Evolutionary conservation across 2,329 filamentous ascomycete genomes (phyloP).

Genomic region (Pseudogymnoascus sp.): DNA sequence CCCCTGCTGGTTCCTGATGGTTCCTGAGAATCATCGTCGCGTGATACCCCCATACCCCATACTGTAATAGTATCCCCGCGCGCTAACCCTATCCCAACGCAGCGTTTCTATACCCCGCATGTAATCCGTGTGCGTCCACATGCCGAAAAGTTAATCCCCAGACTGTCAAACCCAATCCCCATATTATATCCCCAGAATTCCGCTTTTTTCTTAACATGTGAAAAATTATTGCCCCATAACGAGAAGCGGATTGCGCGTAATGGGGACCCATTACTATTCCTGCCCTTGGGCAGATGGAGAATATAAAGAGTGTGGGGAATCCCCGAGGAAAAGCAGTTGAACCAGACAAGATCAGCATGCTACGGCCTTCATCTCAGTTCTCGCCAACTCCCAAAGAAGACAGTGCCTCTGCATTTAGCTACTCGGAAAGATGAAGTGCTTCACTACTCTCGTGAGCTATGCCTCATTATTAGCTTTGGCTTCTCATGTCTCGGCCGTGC

Average conservation of each 20-base stretch:
- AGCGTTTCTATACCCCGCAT: neutral
- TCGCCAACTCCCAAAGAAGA: neutral
- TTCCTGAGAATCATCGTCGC: neutral
- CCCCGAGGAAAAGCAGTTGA: neutral
- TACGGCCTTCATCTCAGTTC: neutral
- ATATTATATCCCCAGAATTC: neutral
- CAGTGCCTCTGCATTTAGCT: neutral
- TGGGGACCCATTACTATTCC: neutral
- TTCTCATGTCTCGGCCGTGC: neutral
- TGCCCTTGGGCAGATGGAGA: neutral
- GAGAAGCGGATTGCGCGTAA: neutral
- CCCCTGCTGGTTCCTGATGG: neutral
- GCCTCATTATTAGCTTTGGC: neutral
- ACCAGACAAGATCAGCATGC: neutral
- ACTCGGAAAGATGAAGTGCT: constrained; percentile 1
- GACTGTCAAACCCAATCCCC: neutral
- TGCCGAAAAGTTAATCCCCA: constrained; percentile 5
- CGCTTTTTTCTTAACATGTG: neutral
- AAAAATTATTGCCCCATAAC: neutral
- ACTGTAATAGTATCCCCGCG: neutral
- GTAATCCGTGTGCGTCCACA: neutral
- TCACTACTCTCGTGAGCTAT: neutral
- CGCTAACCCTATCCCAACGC: neutral
- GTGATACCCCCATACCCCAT: constrained; percentile 4
- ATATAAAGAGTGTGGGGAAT: neutral